Evolutionary conservation across 2,329 filamentous ascomycete genomes (phyloP).

Genomic region (Claviceps sp.): DNA sequence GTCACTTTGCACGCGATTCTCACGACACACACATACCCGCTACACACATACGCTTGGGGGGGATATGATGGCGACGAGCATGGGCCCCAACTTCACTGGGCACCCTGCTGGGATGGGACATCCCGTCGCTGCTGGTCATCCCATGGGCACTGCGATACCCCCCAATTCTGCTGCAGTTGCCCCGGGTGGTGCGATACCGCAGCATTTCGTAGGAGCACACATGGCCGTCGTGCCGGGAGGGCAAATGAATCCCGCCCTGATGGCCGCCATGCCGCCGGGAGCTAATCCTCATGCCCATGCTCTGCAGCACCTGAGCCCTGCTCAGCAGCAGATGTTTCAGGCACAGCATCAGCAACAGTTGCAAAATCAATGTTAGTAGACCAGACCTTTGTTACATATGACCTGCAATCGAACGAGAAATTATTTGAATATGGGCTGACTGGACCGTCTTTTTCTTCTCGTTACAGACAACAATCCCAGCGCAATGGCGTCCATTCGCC

Average conservation of each 20-base stretch:
- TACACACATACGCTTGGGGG: not conserved
- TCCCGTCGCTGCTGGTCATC: conserved; percentile 54
- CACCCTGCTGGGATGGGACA: conserved; percentile 61
- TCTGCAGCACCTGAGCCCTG: conserved; percentile 57
- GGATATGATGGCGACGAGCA: conserved; percentile 56
- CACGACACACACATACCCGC: not conserved
- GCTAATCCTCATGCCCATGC: conserved; percentile 53
- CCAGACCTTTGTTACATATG: not conserved
- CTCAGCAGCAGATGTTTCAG: conserved; percentile 43
- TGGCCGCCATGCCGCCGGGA: conserved; percentile 63
- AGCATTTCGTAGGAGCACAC: conserved; percentile 49
- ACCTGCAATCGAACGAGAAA: too few species aligned
- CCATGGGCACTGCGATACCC: conserved; percentile 47
- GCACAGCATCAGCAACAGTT: conserved; percentile 31
- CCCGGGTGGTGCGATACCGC: conserved; percentile 50
- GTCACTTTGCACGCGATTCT: conserved; percentile 1
- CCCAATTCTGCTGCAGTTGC: conserved; percentile 57
- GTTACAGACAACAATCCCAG: conserved; percentile 22
- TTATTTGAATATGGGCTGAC: not conserved
- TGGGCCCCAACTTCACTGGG: conserved; percentile 49
- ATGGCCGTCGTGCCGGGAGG: conserved; percentile 59
- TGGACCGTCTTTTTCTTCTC: conserved; percentile 1
- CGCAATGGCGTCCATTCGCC: conserved; percentile 30
- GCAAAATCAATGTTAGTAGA: conserved; percentile 21
- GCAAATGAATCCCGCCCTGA: conserved; percentile 63